These are phyloP conservation scores for Pyricularia grisea DNA, from an alignment of 2,329 filamentous ascomycete species.

Conservation along the genomic window DNA sequence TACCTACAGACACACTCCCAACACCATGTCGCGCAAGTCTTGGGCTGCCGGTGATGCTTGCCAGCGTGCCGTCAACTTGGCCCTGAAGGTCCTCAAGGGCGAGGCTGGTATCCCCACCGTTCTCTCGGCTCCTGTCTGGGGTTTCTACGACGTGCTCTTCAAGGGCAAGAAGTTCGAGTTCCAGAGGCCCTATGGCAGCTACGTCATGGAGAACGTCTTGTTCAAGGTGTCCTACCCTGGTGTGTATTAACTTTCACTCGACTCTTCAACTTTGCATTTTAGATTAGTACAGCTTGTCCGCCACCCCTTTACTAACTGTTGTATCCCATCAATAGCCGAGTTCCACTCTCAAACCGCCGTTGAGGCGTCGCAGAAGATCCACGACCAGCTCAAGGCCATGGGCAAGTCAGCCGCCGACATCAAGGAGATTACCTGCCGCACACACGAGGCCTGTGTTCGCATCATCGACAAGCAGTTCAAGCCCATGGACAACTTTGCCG, in stretches of 20 bases:
- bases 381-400: constrained; percentile 69
- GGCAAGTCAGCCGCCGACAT: constrained; percentile 93
- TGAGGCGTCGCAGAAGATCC: constrained; percentile 84
- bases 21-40: constrained; percentile 99
- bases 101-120: constrained; percentile 89
- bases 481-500: constrained; percentile 99
- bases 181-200: constrained; percentile 92
- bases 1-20: constrained; percentile 94
- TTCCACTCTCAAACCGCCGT: constrained; percentile 99
- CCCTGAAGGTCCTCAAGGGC: constrained; percentile 82
- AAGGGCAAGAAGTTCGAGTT: constrained; percentile 93
- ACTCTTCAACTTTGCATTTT: background rate
- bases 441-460: constrained; percentile 94
- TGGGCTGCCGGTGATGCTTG: constrained; percentile 98
- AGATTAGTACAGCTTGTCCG: no score
- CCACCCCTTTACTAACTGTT: constrained; percentile 10
- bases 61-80: constrained; percentile 87
- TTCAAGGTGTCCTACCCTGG: constrained; percentile 99
- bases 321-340: constrained; percentile 49
- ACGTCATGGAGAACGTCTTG: constrained; percentile 99
- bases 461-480: constrained; percentile 99
- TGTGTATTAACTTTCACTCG: constrained; percentile 28
- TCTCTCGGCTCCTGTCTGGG: constrained; percentile 86
- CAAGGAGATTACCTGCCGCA: constrained; percentile 86
- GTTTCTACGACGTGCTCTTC: constrained; percentile 98